phyloP scores from a whole-genome alignment of 257 asterid genomes.

The Vinca minor region DNA sequence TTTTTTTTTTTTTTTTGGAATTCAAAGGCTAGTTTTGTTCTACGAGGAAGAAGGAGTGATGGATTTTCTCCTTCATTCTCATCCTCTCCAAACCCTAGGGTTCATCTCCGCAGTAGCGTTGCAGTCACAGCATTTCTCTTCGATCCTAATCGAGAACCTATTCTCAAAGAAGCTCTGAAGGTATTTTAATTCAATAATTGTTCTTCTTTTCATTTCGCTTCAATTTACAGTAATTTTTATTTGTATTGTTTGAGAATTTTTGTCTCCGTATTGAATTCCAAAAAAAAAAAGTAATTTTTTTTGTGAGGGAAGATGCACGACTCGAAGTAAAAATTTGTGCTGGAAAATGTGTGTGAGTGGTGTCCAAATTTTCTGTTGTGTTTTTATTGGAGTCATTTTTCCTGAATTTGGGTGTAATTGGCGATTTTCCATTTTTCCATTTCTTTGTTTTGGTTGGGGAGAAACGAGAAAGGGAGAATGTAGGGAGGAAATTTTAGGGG shows the following conservation, averaged over 20 bases:
- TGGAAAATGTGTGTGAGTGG: too few species aligned
- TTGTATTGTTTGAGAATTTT: too few species aligned
- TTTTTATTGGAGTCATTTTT: too few species aligned
- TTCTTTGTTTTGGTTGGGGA: not conserved
- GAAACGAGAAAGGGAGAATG: not conserved
- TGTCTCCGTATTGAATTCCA: too few species aligned
- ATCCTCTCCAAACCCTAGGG: not conserved
- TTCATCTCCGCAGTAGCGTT: not conserved
- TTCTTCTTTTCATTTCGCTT: not conserved
- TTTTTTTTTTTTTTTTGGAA: not conserved
- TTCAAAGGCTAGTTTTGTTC: not conserved
- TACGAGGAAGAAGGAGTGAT: not conserved
- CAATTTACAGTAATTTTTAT: not conserved
- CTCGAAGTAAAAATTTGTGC: too few species aligned
- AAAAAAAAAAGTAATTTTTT: too few species aligned
- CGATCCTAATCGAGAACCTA: conserved; percentile 13
- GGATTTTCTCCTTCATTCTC: not conserved
- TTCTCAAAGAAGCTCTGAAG: conserved; percentile 16
- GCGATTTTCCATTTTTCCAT: not conserved
- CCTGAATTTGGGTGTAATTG: not conserved
- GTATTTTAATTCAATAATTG: not conserved
- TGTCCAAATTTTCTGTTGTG: not conserved
- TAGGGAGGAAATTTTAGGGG: not conserved
- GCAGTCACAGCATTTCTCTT: not conserved
- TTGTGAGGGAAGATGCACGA: too few species aligned